Evolutionary conservation across 2,329 filamentous ascomycete genomes (phyloP).

Genomic region (Esteya vermicola): DNA sequence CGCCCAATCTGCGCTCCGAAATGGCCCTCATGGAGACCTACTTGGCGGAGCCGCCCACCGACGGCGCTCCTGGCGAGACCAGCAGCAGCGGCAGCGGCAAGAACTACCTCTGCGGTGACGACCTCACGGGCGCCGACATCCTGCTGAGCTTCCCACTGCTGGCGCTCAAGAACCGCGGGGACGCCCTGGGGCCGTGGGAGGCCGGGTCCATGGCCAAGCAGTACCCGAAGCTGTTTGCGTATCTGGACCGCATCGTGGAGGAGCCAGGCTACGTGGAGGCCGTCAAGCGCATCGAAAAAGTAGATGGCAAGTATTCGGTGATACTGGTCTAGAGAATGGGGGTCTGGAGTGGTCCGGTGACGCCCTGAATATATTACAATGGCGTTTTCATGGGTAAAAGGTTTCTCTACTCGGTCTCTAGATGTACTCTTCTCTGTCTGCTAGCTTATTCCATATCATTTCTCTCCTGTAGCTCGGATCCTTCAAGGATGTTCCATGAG

Average conservation of each 20-base stretch:
- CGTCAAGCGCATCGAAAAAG: slow-evolving; percentile 31
- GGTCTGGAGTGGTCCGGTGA: no score
- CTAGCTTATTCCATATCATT: no score
- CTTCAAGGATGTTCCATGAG: no score
- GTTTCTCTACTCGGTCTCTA: no score
- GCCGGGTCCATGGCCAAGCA: slow-evolving; percentile 13
- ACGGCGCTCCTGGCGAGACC: no score
- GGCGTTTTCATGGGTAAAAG: no score
- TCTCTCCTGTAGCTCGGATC: no score
- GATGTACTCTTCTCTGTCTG: no score
- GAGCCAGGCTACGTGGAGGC: slow-evolving; percentile 34
- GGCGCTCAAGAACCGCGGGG: slow-evolving; percentile 23
- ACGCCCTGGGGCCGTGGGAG: slow-evolving; percentile 24
- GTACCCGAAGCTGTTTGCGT: slow-evolving; percentile 31
- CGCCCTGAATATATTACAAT: no score
- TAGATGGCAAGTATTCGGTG: slow-evolving; percentile 26
- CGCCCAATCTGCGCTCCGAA: slow-evolving; percentile 33
- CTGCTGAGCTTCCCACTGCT: slow-evolving; percentile 39
- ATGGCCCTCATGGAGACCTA: slow-evolving; percentile 35
- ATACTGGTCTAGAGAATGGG: neutral
- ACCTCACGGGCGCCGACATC: slow-evolving; percentile 32
- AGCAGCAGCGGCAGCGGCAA: no score
- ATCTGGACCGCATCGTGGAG: slow-evolving; percentile 28
- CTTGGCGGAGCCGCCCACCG: slow-evolving; percentile 26
- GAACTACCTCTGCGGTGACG: slow-evolving; percentile 33